Conservation (phyloP, 208 protist genomes). For the Wallacemonas collosoma region DNA sequence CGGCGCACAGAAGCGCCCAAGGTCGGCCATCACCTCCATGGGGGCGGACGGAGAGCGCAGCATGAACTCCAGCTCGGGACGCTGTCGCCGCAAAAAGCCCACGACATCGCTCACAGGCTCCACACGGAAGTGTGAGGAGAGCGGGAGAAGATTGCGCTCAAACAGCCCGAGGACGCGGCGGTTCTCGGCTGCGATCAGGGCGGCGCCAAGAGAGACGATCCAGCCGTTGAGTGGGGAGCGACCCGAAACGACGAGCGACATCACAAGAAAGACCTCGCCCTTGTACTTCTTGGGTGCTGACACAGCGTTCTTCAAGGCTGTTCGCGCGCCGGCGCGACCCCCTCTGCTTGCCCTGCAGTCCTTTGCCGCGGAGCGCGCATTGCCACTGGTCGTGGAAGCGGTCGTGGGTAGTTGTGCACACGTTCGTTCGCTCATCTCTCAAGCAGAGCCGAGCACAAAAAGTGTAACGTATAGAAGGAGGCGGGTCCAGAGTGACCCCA, state of each 20-base stretch:
- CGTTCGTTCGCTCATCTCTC: no score
- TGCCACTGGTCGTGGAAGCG: no score
- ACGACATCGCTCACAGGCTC: constrained; percentile 15
- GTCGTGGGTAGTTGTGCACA: no score
- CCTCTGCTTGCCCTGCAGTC: no score
- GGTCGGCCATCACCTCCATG: constrained; percentile 19
- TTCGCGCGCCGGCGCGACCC: no score
- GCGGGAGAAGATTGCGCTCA: constrained; percentile 15
- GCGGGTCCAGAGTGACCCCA: no score
- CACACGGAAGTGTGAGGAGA: neutral
- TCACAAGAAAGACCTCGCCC: constrained; percentile 26
- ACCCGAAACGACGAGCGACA: constrained; percentile 22
- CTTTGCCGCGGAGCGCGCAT: no score
- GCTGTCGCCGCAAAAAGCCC: constrained; percentile 23
- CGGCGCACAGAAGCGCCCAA: constrained; percentile 25
- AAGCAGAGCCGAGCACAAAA: no score
- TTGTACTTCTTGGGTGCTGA: constrained; percentile 18
- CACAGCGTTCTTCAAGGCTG: neutral
- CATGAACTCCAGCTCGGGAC: constrained; percentile 25
- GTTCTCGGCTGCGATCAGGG: constrained; percentile 15
- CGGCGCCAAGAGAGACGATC: constrained; percentile 28
- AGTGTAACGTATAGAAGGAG: no score
- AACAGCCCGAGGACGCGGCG: constrained; percentile 16
- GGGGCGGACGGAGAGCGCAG: constrained; percentile 6
- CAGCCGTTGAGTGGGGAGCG: constrained; percentile 29